Conservation (phyloP, 805 yeast genomes). For the Wickerhamiella brachini region DNA sequence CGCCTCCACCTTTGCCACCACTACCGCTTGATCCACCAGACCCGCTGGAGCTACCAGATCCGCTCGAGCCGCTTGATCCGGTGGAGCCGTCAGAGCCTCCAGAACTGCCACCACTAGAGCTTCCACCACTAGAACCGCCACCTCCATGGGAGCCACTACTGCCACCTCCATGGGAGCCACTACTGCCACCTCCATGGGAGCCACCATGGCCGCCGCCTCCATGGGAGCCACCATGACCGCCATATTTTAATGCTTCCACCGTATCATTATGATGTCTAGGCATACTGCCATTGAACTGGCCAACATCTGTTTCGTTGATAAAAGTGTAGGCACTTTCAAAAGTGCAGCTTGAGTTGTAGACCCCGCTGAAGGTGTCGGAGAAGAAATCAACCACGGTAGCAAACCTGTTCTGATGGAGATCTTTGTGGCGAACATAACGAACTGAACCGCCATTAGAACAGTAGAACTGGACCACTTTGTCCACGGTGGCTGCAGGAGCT, state of each 20-base stretch:
- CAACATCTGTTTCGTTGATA: too few species aligned
- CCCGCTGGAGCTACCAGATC: too few species aligned
- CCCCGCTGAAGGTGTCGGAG: background rate
- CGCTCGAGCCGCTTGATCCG: too few species aligned
- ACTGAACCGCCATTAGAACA: constrained; percentile 14
- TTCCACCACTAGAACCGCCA: background rate
- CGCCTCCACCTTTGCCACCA: too few species aligned
- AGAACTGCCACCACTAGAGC: too few species aligned
- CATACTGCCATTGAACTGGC: background rate
- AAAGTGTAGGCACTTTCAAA: background rate
- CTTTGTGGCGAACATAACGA: constrained; percentile 12
- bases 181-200: constrained; percentile 3
- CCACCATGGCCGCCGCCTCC: constrained; percentile 9
- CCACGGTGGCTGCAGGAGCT: constrained; percentile 11
- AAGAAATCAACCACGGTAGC: too few species aligned
- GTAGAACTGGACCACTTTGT: constrained; percentile 4
- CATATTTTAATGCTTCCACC: too few species aligned
- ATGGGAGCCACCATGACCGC: background rate
- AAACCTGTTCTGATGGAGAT: too few species aligned
- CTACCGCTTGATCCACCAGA: too few species aligned
- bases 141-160: background rate
- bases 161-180: background rate
- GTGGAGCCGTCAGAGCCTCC: too few species aligned
- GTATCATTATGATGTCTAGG: background rate
- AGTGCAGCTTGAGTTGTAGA: background rate